These are phyloP conservation scores for Ophiocordyceps polyrhachis-furcata DNA, from an alignment of 2,329 filamentous ascomycete genomes.

Conservation along the genomic window DNA sequence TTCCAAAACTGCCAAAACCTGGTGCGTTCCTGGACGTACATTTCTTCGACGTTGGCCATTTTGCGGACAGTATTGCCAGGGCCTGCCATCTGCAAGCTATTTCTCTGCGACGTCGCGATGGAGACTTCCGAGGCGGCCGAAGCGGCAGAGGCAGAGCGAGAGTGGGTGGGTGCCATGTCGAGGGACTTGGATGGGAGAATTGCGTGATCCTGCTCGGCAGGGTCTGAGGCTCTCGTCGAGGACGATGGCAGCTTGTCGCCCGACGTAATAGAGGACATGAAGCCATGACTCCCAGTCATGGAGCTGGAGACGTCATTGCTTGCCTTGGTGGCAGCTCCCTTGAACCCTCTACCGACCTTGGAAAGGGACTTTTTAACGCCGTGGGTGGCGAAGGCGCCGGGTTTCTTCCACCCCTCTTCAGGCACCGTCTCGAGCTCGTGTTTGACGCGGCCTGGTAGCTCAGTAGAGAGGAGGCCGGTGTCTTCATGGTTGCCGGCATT, in stretches of 20 bases:
- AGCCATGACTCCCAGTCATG: slow-evolving; percentile 37
- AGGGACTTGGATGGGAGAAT: slow-evolving; percentile 10
- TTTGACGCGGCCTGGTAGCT: slow-evolving; percentile 1
- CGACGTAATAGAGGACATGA: slow-evolving; percentile 16
- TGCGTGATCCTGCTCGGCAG: slow-evolving; percentile 4
- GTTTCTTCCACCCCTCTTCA: slow-evolving; percentile 7
- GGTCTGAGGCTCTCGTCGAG: not conserved
- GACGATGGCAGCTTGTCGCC: not conserved
- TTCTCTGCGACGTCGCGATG: slow-evolving; percentile 7
- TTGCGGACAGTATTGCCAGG: slow-evolving; percentile 34
- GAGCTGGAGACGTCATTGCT: slow-evolving; percentile 31
- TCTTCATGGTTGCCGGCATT: slow-evolving; percentile 35
- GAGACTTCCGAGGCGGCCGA: slow-evolving; percentile 22
- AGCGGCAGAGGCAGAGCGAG: slow-evolving; percentile 16
- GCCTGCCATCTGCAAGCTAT: not conserved
- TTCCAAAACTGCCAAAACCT: slow-evolving; percentile 49
- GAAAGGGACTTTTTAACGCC: slow-evolving; percentile 18
- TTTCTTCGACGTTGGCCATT: slow-evolving; percentile 26
- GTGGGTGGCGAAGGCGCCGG: slow-evolving; percentile 12
- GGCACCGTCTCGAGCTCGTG: not conserved
- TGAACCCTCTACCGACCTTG: slow-evolving; percentile 32
- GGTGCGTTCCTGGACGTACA: slow-evolving; percentile 24
- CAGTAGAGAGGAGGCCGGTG: slow-evolving; percentile 22
- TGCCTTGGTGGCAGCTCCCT: slow-evolving; percentile 22
- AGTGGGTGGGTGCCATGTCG: slow-evolving; percentile 16